Evolutionary conservation across 2,329 filamentous ascomycete species (phyloP).

Genomic region (Cladosporium sp.): DNA sequence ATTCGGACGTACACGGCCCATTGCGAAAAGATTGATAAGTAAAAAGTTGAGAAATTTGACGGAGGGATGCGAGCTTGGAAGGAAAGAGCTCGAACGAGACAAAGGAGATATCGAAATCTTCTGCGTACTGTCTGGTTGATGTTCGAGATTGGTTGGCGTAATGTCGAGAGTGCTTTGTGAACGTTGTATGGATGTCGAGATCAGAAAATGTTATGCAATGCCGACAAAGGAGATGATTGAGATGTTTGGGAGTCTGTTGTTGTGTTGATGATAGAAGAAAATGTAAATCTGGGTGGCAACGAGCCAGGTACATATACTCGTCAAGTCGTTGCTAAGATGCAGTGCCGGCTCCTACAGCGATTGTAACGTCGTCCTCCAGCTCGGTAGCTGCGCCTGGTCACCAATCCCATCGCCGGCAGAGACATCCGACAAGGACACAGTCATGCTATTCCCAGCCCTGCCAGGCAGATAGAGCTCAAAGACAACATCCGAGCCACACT

Average conservation of each 20-base stretch:
- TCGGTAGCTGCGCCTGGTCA: slow-evolving; percentile 2
- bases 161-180: background rate
- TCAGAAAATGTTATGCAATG: slow-evolving; percentile 7
- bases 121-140: slow-evolving; percentile 5
- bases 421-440: background rate
- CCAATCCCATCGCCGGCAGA: background rate
- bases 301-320: slow-evolving; percentile 3
- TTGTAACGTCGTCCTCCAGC: slow-evolving; percentile 1
- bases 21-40: background rate
- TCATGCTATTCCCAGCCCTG: slow-evolving; percentile 11
- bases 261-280: slow-evolving; percentile 11
- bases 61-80: background rate
- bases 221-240: slow-evolving; percentile 10
- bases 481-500: slow-evolving; percentile 7
- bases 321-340: background rate
- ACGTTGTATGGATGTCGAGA: slow-evolving; percentile 7
- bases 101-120: slow-evolving; percentile 11
- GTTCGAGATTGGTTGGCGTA: background rate
- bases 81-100: slow-evolving; percentile 6
- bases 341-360: slow-evolving; percentile 7
- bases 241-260: slow-evolving; percentile 11
- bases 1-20: slow-evolving; percentile 11
- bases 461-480: background rate
- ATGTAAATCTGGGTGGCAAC: slow-evolving; percentile 9
- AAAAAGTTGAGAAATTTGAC: background rate